Evolutionary conservation across 176 grass and related monocot genomes (phyloP).

Genomic region (Oropetium thomaeum): DNA sequence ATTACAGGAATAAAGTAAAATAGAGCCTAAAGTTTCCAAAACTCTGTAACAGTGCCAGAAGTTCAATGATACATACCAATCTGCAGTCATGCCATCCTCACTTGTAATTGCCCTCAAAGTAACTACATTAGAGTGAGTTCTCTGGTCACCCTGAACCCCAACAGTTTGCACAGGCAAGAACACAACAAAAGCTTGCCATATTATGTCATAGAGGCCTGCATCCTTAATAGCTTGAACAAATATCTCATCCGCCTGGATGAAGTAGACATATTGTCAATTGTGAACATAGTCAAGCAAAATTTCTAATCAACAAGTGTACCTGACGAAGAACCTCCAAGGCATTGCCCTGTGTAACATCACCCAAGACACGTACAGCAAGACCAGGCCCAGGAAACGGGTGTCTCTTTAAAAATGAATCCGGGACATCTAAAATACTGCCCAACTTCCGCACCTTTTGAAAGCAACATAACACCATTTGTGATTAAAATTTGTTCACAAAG

Average conservation of each 20-base stretch:
- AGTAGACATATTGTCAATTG: not conserved
- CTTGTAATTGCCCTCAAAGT: slow-evolving; percentile 82
- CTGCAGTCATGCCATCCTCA: slow-evolving; percentile 96
- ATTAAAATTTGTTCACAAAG: not conserved
- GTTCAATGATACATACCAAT: slow-evolving; percentile 49
- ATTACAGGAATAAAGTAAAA: not conserved
- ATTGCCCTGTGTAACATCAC: slow-evolving; percentile 91
- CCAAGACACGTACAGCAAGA: slow-evolving; percentile 79
- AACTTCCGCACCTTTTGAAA: slow-evolving; percentile 70
- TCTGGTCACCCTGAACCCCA: slow-evolving; percentile 83
- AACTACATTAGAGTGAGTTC: slow-evolving; percentile 77
- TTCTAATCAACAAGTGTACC: slow-evolving; percentile 28
- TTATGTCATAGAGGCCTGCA: slow-evolving; percentile 75
- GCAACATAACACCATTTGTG: not conserved
- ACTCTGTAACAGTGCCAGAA: not conserved
- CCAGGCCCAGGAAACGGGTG: slow-evolving; percentile 96
- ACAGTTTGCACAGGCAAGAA: slow-evolving; percentile 78
- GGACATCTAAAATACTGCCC: slow-evolving; percentile 78
- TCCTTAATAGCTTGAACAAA: slow-evolving; percentile 91
- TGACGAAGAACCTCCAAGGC: slow-evolving; percentile 82
- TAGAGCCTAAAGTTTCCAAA: not conserved
- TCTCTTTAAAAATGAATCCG: slow-evolving; percentile 83
- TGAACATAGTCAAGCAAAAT: not conserved
- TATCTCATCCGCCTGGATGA: slow-evolving; percentile 77
- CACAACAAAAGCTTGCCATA: slow-evolving; percentile 92